phyloP scores from a whole-genome alignment of 352 stramenopile species.

The Thalassiosira mediterranea region DNA sequence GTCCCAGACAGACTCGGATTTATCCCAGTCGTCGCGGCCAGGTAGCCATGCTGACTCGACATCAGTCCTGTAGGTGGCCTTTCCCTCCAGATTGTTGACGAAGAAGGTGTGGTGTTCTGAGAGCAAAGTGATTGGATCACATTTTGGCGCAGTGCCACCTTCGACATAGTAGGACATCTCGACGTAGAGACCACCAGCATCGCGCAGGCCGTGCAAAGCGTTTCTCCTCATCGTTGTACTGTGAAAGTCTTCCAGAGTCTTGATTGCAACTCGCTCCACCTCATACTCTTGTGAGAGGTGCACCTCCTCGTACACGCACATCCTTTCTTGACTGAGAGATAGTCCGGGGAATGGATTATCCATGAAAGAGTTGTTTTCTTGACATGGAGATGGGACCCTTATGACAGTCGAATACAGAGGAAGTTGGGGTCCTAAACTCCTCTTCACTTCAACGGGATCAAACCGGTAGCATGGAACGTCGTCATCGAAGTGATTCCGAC shows the following conservation, averaged over 20 bases:
- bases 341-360: background rate
- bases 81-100: background rate
- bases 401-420: background rate
- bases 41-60: background rate
- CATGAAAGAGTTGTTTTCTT: background rate
- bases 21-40: background rate
- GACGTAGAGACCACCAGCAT: background rate
- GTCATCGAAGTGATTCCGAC: background rate
- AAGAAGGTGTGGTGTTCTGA: conserved; percentile 1
- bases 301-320: background rate
- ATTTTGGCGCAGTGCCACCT: background rate
- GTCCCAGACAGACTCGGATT: background rate
- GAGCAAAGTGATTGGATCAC: background rate
- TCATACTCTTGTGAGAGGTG: background rate
- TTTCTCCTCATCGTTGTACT: background rate
- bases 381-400: background rate
- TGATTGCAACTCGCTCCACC: background rate
- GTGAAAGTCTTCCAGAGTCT: background rate
- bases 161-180: background rate
- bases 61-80: background rate
- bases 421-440: background rate
- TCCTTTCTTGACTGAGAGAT: background rate
- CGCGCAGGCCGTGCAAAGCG: background rate
- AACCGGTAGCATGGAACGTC: background rate
- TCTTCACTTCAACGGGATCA: background rate